Evolutionary conservation across 2,329 filamentous ascomycete genomes (phyloP), one percentile per base, ranked within the genome.

Genomic region (Proliferodiscus dingleyae): DNA sequence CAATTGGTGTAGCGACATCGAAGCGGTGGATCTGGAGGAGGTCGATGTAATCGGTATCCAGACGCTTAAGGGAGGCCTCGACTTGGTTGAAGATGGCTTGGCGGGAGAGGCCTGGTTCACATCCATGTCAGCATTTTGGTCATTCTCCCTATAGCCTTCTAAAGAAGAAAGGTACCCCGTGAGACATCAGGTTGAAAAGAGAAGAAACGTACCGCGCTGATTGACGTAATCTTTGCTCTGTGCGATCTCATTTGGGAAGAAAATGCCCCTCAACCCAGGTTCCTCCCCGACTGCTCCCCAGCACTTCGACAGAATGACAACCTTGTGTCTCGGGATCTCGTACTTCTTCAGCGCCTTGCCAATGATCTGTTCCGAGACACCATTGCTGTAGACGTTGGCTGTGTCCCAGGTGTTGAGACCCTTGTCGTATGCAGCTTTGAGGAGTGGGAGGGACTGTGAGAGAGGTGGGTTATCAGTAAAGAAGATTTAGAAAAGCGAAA

Each of bases 31-130:
- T 76, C 60, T 81, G 77, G n/a, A 81, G 64, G 2, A 80, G 68
- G 61, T 80, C 76, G 50, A 80, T 75, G 60, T 83, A 81, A 2
- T 65, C 54, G 2, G 72, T 78, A 15, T 71, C 73, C 22, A 83
- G 65, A 16, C 78, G 64, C 46, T 68, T 64, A 2, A 80, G 64
- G 41, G 74, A 80, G 30, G 70, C 72, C 13, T 85, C 74, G 3
- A 86, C 81, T 0, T 80, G 77, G 52, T 81, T 75, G 56, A 86
- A 78, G 52, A 86, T 80, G 45, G 80, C 75, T 54, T 77, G 78
- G 38, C 83, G 70, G 13, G 74, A 80, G 18, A 85, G 65, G 0
- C 82, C 81, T 36, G 16, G 8, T n/a, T n/a, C n/a, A 15, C n/a
- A n/a, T n/a, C n/a, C n/a, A n/a, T n/a, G n/a, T n/a, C n/a, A n/a